phyloP scores from a whole-genome alignment of 352 stramenopile genomes.

The Phytopythium delawarense region DNA sequence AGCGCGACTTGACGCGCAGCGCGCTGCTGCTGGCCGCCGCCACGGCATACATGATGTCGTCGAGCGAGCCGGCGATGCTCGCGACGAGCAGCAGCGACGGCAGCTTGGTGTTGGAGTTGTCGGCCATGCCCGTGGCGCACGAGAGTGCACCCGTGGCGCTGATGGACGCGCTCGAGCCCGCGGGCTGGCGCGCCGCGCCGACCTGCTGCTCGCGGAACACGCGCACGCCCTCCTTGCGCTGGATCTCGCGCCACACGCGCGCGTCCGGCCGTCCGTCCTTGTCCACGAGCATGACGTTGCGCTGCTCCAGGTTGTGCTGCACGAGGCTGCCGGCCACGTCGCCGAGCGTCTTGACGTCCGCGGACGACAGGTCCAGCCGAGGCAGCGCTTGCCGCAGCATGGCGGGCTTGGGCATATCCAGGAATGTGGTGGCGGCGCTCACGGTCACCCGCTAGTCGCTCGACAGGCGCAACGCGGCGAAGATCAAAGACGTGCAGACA shows the following conservation, averaged over 20 bases:
- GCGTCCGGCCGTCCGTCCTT: constrained; percentile 36
- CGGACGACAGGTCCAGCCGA: constrained; percentile 25
- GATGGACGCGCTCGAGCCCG: constrained; percentile 12
- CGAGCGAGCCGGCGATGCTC: constrained; percentile 31
- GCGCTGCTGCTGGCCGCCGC: constrained; percentile 26
- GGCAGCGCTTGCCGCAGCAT: constrained; percentile 30
- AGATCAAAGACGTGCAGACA: background rate
- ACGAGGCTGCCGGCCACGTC: constrained; percentile 30
- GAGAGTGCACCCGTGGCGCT: constrained; percentile 22
- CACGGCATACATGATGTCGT: constrained; percentile 55
- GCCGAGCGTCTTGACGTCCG: constrained; percentile 29
- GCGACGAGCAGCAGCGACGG: constrained; percentile 28
- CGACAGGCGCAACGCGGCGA: background rate
- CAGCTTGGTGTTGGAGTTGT: constrained; percentile 14
- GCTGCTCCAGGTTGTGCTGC: constrained; percentile 44
- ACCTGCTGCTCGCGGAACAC: constrained; percentile 34
- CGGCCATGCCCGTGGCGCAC: constrained; percentile 15
- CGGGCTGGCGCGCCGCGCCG: constrained; percentile 5
- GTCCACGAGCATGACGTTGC: constrained; percentile 30
- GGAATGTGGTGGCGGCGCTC: background rate
- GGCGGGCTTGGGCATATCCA: constrained; percentile 31
- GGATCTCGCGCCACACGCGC: constrained; percentile 37
- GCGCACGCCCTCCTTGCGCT: constrained; percentile 30
- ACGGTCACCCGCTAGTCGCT: background rate
- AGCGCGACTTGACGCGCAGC: constrained; percentile 38